Base-by-base conservation (phyloP, 2,329 filamentous ascomycete species). In the Hymenoscyphus repandus region DNA sequence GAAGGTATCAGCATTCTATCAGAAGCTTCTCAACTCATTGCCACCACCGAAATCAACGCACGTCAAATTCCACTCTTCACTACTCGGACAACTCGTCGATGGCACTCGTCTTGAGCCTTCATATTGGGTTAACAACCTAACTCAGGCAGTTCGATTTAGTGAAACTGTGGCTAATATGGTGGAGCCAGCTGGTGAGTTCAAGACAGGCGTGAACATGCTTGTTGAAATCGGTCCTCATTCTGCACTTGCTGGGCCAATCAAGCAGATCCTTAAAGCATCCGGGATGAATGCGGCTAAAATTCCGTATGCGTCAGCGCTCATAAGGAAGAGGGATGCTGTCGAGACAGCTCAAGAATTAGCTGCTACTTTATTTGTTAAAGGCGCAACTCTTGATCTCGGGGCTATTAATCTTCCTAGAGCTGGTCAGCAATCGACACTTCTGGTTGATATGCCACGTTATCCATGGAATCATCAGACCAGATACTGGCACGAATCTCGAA, bases 391-490 rank as follows among this genome's bases (percentile, higher is more conserved):
- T 7, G 63, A 77, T 47, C 69, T 80, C 32, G 66, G 68, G n/a
- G 68, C 69, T 2, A 68, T 77, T 58, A 79, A 78, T 60, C 71
- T 73, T 50, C 70, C 71, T n/a, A 68, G 66, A 4, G 34, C 46
- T 7, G 49, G 34, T 9, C 53, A 60, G 31, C 32, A 50, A 18
- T 54, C 52, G 4, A 50, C 50, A 6, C 50, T 70, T 74, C 51
- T 62, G 10, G 52, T 59, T 7, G 59, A 63, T 38, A 61, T 81
- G 31, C 78, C 78, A 1, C 67, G 70, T 1, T 80, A 80, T 52
- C 70, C 74, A 2, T 81, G 78, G 77, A 77, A 80, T 30, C 77
- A 80, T 51, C 63, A 66, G 22, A 75, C 70, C 22, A 65, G 61
- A 1, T 78, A 79, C 59, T 80, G 78, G 77, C 71, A 76, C 52